A percentile compares a stretch with the other conserved stretches of the same genome.
Conservation (phyloP, 768 basidiomycete species). For the Russula griseocarnosa region DNA sequence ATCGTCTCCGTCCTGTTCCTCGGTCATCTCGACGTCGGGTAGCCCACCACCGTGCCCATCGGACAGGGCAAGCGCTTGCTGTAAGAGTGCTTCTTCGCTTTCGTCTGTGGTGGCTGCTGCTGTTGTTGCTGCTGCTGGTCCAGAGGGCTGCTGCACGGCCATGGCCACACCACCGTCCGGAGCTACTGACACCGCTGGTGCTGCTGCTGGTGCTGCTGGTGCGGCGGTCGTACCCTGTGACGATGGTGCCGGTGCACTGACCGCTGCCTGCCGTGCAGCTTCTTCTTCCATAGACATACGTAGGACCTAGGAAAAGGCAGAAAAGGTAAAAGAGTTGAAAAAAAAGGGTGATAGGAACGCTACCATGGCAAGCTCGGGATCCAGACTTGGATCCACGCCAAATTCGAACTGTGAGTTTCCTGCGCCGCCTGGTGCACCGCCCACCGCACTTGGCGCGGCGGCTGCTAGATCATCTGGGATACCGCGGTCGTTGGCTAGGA, state of each 20-base stretch:
- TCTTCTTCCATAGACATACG: constrained; percentile 98
- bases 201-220: constrained; percentile 30
- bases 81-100: constrained; percentile 76
- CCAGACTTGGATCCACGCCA: constrained; percentile 90
- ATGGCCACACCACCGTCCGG: constrained; percentile 35
- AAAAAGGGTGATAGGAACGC: constrained; percentile 29
- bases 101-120: constrained; percentile 44
- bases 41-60: constrained; percentile 47
- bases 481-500: constrained; percentile 75
- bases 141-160: constrained; percentile 31
- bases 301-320: constrained; percentile 60
- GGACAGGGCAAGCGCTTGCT: constrained; percentile 74
- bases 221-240: constrained; percentile 36
- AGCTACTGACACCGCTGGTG: constrained; percentile 29
- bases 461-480: constrained; percentile 55
- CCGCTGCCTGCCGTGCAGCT: constrained; percentile 64
- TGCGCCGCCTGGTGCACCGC: constrained; percentile 37
- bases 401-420: constrained; percentile 57
- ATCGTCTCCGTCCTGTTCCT: constrained; percentile 51
- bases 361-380: constrained; percentile 97
- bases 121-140: constrained; percentile 29
- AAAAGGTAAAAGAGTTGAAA: not conserved
- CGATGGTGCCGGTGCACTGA: constrained; percentile 36
- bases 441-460: constrained; percentile 45
- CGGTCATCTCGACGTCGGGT: constrained; percentile 44